Percentiles rank a stretch among this genome's conserved stretches.
Evolutionary conservation across 495 filamentous ascomycete species (phyloP).

Genomic region (Aspergillus cavernicola): DNA sequence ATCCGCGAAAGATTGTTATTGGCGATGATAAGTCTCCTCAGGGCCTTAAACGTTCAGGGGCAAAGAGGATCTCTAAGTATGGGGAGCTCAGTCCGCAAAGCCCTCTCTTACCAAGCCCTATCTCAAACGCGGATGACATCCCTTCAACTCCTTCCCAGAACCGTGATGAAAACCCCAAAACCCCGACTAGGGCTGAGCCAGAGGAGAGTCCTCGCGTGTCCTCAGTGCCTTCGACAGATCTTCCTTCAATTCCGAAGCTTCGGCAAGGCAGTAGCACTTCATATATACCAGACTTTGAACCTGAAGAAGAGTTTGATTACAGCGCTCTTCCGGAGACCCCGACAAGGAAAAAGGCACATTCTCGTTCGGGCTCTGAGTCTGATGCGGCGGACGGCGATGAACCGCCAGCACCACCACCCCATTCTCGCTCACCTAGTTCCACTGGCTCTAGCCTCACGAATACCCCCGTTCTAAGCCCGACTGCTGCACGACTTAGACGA

Average conservation of each 20-base stretch:
- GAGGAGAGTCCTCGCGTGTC: slow-evolving; percentile 44
- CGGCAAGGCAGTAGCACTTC: slow-evolving; percentile 40
- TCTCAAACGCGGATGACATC: neutral
- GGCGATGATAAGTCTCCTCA: slow-evolving; percentile 27
- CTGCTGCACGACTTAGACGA: slow-evolving; percentile 49
- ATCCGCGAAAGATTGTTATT: slow-evolving; percentile 22
- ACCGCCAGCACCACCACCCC: slow-evolving; percentile 50
- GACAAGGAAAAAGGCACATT: slow-evolving; percentile 32
- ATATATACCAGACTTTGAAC: slow-evolving; percentile 26
- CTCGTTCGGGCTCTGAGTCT: slow-evolving; percentile 27
- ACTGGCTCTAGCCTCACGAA: slow-evolving; percentile 47
- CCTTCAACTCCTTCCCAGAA: slow-evolving; percentile 19
- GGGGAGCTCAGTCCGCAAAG: slow-evolving; percentile 35
- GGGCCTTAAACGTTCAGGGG: slow-evolving; percentile 52
- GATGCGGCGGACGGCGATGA: slow-evolving; percentile 32
- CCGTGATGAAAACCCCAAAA: slow-evolving; percentile 25
- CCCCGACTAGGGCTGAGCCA: slow-evolving; percentile 20
- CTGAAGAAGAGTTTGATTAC: slow-evolving; percentile 38
- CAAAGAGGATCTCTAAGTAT: slow-evolving; percentile 48
- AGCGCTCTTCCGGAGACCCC: slow-evolving; percentile 27
- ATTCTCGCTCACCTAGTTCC: slow-evolving; percentile 48
- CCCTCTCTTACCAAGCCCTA: slow-evolving; percentile 18
- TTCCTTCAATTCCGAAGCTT: slow-evolving; percentile 57
- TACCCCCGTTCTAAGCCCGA: slow-evolving; percentile 46
- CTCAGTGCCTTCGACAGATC: slow-evolving; percentile 53